Evolutionary conservation across 495 filamentous ascomycete species (phyloP), one percentile per base, ranked within the genome.

Genomic region (Penicillium simplicissimum): DNA sequence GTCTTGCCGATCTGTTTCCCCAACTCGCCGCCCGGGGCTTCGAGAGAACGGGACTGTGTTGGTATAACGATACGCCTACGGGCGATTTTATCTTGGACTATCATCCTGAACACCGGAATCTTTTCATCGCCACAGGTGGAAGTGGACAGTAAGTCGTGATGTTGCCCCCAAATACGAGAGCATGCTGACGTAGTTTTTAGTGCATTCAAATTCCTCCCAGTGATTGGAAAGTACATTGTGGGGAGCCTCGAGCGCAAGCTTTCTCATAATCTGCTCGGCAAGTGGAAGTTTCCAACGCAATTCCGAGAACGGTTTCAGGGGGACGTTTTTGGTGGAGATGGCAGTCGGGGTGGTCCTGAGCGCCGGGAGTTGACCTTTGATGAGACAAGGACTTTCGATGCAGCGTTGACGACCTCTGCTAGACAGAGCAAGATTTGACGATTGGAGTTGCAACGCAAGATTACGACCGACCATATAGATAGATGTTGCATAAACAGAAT

Each of bases 81-180:
- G 89, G 84, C 1, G 88, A 94, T 67, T 96, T 91, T 73, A 73
- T 96, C 31, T 80, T 93, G 57, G 83, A 86, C 55, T 90, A 88
- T 62, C 89, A 93, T 62, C 90, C 90, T 0, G 70, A 73, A 3
- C 83, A 83, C 62, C 64, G 79, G 51, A 83, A 84, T 4, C 70
- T 95, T 34, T 92, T 95, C 67, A 67, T 96, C 10, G 87, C 89
- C 0, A 92, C 88, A 0, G 92, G 92, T 1, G 92, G 88, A 1
- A 88, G 85, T 60, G 91, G 92, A 15, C 92, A 95, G 72, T 77
- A 70, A 67, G 74, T 69, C 21, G 2, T 28, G 45, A 47, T 1
- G 11, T 13, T 47, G 3, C n/a, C 21, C 43, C 19, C 8, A 25
- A 25, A 25, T 25, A 25, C 23, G 23, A 23, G 13, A 31, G 14